Base-by-base conservation (phyloP, 495 filamentous ascomycete genomes). In the Neurospora terricola region DNA sequence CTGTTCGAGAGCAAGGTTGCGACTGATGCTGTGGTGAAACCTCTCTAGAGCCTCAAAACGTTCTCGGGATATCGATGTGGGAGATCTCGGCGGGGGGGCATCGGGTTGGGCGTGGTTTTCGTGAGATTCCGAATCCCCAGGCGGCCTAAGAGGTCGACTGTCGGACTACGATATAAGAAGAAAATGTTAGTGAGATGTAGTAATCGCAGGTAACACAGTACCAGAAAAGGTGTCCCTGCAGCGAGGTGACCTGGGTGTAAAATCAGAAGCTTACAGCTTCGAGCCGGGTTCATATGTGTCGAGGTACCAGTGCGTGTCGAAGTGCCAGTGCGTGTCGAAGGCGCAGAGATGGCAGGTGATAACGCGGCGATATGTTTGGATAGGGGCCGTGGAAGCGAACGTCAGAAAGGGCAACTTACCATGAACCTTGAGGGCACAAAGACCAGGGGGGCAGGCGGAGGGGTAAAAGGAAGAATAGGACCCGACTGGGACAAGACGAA, bases 31-130 rank as follows among this genome's bases (percentile, higher is more conserved):
- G 38, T 73, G 45, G 72, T 84, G 80, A 73, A 81, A 83, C 68
- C 82, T 78, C 72, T 82, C 85, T 81, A 86, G 81, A 69, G 83
- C 80, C 75, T 66, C 54, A 66, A 66, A 66, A 8, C 54, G 54
- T 66, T 66, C 54, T 34, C 54, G 27, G 54, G 54, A 66, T 30
- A 66, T 66, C 54, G 54, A 14, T 16, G 54, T 66, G 23, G 54
- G 54, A 34, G 54, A 66, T 66, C 54, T 66, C 54, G 54, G 27
- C 12, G 27, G 12, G 14, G 27, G 54, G 14, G 54, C 54, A 66
- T 66, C 14, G 54, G 54, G 27, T 66, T 66, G 54, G 54, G 54
- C 27, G 54, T 66, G 18, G 54, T 36, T 66, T 66, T 34, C 2
- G 27, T 66, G 54, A 66, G 54, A 66, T 34, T 34, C 27, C 54